Conservation (phyloP, 2,329 filamentous ascomycete genomes). For the Colletotrichum sidae region DNA sequence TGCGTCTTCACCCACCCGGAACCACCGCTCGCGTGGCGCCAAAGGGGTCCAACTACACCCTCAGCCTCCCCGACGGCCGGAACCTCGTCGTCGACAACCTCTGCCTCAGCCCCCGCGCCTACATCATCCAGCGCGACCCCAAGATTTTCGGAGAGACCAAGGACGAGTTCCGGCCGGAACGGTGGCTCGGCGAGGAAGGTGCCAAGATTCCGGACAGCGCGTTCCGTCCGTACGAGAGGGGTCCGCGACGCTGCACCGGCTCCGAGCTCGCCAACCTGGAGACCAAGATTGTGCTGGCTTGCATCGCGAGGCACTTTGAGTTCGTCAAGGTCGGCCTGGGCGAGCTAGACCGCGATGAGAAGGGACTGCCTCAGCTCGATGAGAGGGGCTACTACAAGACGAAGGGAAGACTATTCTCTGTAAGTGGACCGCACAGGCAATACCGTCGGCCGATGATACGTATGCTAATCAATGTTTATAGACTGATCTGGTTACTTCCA, state of each 20-base stretch:
- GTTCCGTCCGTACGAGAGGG: conserved; percentile 28
- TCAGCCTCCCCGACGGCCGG: conserved; percentile 45
- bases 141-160: conserved; percentile 48
- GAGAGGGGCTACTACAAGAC: conserved; percentile 33
- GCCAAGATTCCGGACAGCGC: conserved; percentile 27
- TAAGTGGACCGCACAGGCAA: neutral
- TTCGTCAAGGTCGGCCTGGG: conserved; percentile 32
- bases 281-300: conserved; percentile 21
- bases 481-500: conserved; percentile 30
- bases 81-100: conserved; percentile 46
- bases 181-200: conserved; percentile 45
- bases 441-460: too few relatives aligned
- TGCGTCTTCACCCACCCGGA: conserved; percentile 49
- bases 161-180: conserved; percentile 52
- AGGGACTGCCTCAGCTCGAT: conserved; percentile 18
- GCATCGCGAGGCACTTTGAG: conserved; percentile 25
- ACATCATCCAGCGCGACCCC: conserved; percentile 49
- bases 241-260: conserved; percentile 25
- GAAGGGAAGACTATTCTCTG: conserved; percentile 28
- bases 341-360: conserved; percentile 27
- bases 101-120: conserved; percentile 48
- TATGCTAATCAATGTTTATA: neutral
- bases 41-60: conserved; percentile 30
- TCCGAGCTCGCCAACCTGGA: conserved; percentile 30
- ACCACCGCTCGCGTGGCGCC: conserved; percentile 43